These are phyloP conservation scores for Citrullus colocynthis DNA, from an alignment of 306 rosid species.

Conservation along the genomic window DNA sequence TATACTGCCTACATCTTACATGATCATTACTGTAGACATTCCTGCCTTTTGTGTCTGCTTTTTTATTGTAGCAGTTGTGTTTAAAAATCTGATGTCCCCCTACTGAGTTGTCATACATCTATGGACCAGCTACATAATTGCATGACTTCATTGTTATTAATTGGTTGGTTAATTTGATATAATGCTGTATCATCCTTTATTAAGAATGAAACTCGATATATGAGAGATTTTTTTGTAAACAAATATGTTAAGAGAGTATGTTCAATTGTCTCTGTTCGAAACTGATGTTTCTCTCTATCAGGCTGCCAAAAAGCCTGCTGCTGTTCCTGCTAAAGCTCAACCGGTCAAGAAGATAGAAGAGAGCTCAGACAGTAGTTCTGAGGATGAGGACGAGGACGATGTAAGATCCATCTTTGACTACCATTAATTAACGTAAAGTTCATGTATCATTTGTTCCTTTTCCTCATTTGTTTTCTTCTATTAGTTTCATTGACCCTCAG, in stretches of 20 bases:
- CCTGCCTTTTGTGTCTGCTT: not conserved
- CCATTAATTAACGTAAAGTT: not conserved
- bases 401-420: not conserved
- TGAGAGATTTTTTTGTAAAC: not conserved
- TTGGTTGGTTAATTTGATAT: not conserved
- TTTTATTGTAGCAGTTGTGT: not conserved
- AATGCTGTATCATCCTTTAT: not conserved
- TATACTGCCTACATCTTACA: not conserved
- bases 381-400: not conserved
- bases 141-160: not conserved
- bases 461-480: not conserved
- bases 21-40: no score
- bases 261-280: not conserved
- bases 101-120: not conserved
- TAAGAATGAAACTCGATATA: not conserved
- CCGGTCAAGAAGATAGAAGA: conserved; percentile 13
- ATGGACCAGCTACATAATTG: not conserved
- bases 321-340: conserved; percentile 12
- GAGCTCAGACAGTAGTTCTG: conserved; percentile 16
- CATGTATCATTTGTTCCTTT: not conserved
- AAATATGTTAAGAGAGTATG: not conserved
- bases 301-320: conserved; percentile 12
- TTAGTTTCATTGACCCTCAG: not conserved
- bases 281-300: not conserved
- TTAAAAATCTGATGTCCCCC: not conserved